A percentile compares a stretch with the other conserved stretches of the same genome.
Conservation (phyloP, 1,284 basidiomycete genomes). For the Melampsora americana region DNA sequence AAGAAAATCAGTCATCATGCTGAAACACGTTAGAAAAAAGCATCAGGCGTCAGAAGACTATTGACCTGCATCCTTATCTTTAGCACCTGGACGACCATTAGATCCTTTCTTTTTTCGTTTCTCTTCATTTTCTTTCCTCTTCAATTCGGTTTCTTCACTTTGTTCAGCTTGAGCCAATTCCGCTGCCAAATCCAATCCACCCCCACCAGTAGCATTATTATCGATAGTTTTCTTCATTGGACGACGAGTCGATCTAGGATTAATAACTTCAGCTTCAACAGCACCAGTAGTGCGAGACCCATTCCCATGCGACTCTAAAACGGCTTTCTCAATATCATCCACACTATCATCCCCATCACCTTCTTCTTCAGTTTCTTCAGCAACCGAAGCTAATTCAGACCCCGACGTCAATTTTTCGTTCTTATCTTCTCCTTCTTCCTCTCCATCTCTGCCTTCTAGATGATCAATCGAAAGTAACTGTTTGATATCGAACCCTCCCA, state of each 20-base stretch:
- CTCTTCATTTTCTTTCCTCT: constrained; percentile 29
- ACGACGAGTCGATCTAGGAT: not conserved
- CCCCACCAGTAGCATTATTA: constrained; percentile 72
- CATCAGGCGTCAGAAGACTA: not conserved
- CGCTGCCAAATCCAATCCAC: constrained; percentile 81
- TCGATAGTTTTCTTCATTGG: constrained; percentile 62
- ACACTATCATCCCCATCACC: constrained; percentile 21
- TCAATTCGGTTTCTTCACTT: constrained; percentile 66
- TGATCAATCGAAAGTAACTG: constrained; percentile 56
- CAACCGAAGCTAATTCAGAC: constrained; percentile 26
- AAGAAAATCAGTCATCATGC: not conserved
- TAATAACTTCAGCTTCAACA: constrained; percentile 32
- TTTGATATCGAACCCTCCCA: constrained; percentile 59
- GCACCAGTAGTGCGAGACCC: constrained; percentile 35
- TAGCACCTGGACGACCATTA: constrained; percentile 39
- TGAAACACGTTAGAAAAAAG: not conserved
- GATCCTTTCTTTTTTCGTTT: constrained; percentile 35
- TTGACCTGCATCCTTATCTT: constrained; percentile 50
- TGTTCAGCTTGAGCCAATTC: constrained; percentile 83
- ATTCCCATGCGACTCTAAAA: constrained; percentile 41
- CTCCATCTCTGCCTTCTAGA: constrained; percentile 51
- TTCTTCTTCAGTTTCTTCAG: constrained; percentile 53
- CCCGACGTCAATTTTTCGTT: not conserved
- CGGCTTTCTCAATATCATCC: constrained; percentile 35
- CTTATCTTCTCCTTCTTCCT: not conserved